Conservation (phyloP, 2,329 filamentous ascomycete species). For the Trichophaea hybrida region DNA sequence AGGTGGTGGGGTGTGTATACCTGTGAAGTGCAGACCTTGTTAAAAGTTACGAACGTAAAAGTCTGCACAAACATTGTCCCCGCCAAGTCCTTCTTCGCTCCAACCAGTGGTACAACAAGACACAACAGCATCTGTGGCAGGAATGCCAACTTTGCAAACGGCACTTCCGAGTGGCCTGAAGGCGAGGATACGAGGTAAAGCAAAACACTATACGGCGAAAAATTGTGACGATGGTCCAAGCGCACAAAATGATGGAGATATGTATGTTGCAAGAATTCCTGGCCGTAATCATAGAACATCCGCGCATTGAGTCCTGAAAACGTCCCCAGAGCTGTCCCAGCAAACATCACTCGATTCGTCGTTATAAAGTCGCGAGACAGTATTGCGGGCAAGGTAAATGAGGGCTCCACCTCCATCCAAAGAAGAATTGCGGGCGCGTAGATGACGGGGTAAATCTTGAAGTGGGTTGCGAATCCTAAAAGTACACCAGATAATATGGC, state of each 20-base stretch:
- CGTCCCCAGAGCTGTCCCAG: slow-evolving; percentile 51
- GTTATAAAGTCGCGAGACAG: neutral
- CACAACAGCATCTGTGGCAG: slow-evolving; percentile 73
- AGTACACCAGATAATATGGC: slow-evolving; percentile 55
- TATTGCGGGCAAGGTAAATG: slow-evolving; percentile 2
- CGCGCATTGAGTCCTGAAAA: slow-evolving; percentile 58
- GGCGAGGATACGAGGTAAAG: slow-evolving; percentile 64
- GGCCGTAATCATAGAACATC: slow-evolving; percentile 71
- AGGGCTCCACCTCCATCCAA: slow-evolving; percentile 52
- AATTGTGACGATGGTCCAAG: slow-evolving; percentile 95
- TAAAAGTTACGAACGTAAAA: slow-evolving; percentile 92
- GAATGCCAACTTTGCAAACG: slow-evolving; percentile 71
- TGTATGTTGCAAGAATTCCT: slow-evolving; percentile 72
- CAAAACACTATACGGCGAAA: slow-evolving; percentile 87
- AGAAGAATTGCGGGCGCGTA: slow-evolving; percentile 71
- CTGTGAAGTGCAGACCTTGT: slow-evolving; percentile 98
- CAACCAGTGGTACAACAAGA: slow-evolving; percentile 55
- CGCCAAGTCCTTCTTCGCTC: slow-evolving; percentile 70
- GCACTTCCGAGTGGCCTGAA: slow-evolving; percentile 30
- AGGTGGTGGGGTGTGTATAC: slow-evolving; percentile 36
- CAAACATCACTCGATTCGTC: slow-evolving; percentile 36
- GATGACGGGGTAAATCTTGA: slow-evolving; percentile 98
- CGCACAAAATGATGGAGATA: slow-evolving; percentile 86
- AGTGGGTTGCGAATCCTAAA: slow-evolving; percentile 75
- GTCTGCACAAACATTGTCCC: slow-evolving; percentile 86